phyloP scores from a whole-genome alignment of 2,329 filamentous ascomycete species.

The Microcera coccophila region DNA sequence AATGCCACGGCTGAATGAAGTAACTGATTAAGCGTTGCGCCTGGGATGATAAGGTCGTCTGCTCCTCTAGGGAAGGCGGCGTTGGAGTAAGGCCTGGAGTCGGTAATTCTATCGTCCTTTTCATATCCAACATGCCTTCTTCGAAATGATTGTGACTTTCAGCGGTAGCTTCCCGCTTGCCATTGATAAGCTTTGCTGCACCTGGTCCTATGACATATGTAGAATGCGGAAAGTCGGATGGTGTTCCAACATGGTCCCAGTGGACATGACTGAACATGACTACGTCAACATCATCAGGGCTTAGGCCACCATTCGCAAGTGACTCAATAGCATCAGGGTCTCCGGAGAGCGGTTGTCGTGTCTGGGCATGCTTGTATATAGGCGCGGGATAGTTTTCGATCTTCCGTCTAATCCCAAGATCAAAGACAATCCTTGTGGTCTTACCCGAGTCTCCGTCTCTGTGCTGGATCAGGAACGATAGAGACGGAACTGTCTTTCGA shows the following conservation, averaged over 20 bases:
- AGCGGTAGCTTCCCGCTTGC: not conserved
- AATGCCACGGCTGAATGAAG: conserved; percentile 2
- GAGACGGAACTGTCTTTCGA: not conserved
- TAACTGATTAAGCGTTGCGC: not conserved
- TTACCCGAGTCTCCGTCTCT: not conserved
- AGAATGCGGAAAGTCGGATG: conserved; percentile 6
- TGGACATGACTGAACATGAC: conserved; percentile 13
- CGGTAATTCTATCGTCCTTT: conserved; percentile 6
- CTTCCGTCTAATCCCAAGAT: not conserved
- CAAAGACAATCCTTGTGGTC: not conserved
- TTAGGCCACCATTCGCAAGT: not conserved
- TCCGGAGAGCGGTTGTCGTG: not conserved
- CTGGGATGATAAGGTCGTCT: not conserved
- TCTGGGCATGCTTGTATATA: not conserved
- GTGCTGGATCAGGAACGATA: not conserved
- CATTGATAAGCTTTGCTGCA: conserved; percentile 3
- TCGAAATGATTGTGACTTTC: conserved; percentile 10
- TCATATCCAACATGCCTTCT: conserved; percentile 1
- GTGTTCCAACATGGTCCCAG: conserved; percentile 12
- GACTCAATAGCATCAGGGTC: not conserved
- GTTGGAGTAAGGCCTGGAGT: not conserved
- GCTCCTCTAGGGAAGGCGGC: conserved; percentile 3
- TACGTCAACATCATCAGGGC: not conserved
- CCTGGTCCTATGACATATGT: conserved; percentile 9
- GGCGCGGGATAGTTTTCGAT: not conserved